Percentiles rank a stretch among this genome's conserved stretches.
These are phyloP conservation scores for Clarireedia monteithiana DNA, from an alignment of 2,329 filamentous ascomycete genomes.

Conservation along the genomic window DNA sequence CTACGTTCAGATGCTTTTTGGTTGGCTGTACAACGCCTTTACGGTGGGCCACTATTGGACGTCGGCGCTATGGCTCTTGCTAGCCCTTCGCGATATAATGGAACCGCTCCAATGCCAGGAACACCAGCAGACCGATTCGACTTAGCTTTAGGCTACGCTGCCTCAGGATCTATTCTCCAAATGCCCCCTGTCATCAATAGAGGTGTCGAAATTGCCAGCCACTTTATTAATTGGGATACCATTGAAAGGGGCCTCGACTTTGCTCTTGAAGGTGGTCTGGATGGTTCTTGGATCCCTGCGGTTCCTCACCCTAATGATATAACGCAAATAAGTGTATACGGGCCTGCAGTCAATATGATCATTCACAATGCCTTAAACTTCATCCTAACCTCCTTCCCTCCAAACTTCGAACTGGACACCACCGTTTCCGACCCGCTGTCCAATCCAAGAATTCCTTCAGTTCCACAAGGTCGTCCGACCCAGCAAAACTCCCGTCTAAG, in stretches of 20 bases:
- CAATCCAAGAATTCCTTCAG: conserved; percentile 37
- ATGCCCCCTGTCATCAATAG: conserved; percentile 47
- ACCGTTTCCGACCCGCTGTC: conserved; percentile 38
- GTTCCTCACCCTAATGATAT: conserved; percentile 22
- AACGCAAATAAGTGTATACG: conserved; percentile 39
- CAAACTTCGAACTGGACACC: conserved; percentile 51
- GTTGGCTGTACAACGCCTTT: conserved; percentile 49
- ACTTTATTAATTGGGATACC: conserved; percentile 54
- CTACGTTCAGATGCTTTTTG: conserved; percentile 49
- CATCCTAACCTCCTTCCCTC: conserved; percentile 50
- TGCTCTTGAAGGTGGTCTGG: conserved; percentile 40
- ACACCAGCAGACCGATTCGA: conserved; percentile 38
- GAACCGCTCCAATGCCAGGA: conserved; percentile 32
- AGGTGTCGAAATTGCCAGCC: conserved; percentile 51
- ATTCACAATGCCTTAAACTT: conserved; percentile 50
- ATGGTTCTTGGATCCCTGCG: conserved; percentile 29
- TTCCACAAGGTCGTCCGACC: conserved; percentile 20
- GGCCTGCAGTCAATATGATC: conserved; percentile 45
- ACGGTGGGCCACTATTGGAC: conserved; percentile 44
- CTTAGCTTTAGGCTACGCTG: conserved; percentile 56
- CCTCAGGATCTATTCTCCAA: conserved; percentile 50
- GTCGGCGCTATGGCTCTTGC: conserved; percentile 17
- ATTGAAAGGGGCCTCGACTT: conserved; percentile 55
- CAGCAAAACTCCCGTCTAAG: conserved; percentile 45
- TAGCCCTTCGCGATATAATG: conserved; percentile 10